Conservation (phyloP, 2,329 filamentous ascomycete species). For the Rhynchosporium graminicola region DNA sequence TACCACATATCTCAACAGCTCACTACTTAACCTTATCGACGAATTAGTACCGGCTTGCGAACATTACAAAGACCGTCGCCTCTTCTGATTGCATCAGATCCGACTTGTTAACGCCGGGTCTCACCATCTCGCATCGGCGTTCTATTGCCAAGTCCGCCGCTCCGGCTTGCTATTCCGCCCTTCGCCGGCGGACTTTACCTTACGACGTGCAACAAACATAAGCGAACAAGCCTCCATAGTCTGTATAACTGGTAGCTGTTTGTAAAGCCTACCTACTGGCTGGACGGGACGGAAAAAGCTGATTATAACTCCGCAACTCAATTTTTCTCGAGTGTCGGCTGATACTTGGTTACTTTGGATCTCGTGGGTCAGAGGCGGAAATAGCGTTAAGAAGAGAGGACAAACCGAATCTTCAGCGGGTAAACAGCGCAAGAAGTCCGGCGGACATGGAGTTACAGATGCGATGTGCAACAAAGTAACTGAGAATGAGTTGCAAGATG, state of each 20-base stretch:
- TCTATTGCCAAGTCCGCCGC: neutral
- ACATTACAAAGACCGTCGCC: too few species aligned
- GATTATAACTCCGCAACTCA: too few species aligned
- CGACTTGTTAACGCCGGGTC: neutral
- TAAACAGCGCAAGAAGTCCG: neutral
- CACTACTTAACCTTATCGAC: neutral
- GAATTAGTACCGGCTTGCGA: too few species aligned
- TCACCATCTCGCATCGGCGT: neutral
- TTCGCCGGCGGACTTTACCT: neutral
- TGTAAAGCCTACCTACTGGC: neutral
- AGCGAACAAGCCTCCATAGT: too few species aligned
- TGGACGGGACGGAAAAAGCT: too few species aligned
- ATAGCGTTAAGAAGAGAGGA: neutral
- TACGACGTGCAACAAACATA: slow-evolving; percentile 6
- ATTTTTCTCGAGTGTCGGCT: too few species aligned
- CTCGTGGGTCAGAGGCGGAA: too few species aligned
- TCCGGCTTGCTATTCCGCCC: neutral
- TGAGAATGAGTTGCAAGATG: neutral
- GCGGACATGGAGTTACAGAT: slow-evolving; percentile 2
- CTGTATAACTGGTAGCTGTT: neutral
- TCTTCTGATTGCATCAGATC: neutral
- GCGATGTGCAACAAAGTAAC: slow-evolving; percentile 6
- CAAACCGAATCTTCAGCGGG: neutral
- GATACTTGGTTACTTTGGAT: too few species aligned
- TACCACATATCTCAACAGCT: neutral